Evolutionary conservation across 352 stramenopile genomes (phyloP), one percentile per base, ranked within the genome.

Genomic region (Phytophthora cryptogea): DNA sequence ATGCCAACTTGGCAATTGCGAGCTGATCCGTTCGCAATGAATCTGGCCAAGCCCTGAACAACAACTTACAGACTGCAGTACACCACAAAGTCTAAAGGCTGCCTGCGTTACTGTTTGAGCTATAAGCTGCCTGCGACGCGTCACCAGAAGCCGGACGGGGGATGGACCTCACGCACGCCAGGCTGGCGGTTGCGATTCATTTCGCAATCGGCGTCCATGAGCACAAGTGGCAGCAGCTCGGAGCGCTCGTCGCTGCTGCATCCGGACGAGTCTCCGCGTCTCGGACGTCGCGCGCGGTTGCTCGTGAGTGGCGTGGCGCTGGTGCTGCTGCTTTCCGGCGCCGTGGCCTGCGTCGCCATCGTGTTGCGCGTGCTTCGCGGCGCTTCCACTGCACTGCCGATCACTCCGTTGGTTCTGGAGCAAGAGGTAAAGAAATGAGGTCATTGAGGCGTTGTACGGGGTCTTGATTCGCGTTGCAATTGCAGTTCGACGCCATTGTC

Each of bases 401-500:
- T 70, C 17, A 54, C 43, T 26, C 66, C 53, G 23, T 26, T 72
- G 26, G n/a, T 74, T 20, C 31, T 70, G 16, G 35, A 54, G 0
- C 55, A 71, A 36, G 59, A 74, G 66, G 70, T 74, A 68, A 47
- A 37, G 6, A 55, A 23, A 33, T 11, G 50, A 14, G 11, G 39
- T n/a, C 11, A 14, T 3, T 27, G 20, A 13, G 13, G 26, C 26
- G 8, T 8, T 28, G 5, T 1, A 8, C 4, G 17, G 23, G 16
- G 10, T 39, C 17, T 17, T 58, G 28, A 44, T 42, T 13, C 11
- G 8, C 41, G 13, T 42, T 56, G 10, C 58, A 36, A n/a, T 11
- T 31, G 17, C 47, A 89, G 80, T 88, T 64, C 44, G 81, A 90
- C 16, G 66, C 74, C 33, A 90, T 90, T 37, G 52, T 90, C 32